phyloP scores from a whole-genome alignment of 306 rosid genomes.

The Dryas alaskensis region DNA sequence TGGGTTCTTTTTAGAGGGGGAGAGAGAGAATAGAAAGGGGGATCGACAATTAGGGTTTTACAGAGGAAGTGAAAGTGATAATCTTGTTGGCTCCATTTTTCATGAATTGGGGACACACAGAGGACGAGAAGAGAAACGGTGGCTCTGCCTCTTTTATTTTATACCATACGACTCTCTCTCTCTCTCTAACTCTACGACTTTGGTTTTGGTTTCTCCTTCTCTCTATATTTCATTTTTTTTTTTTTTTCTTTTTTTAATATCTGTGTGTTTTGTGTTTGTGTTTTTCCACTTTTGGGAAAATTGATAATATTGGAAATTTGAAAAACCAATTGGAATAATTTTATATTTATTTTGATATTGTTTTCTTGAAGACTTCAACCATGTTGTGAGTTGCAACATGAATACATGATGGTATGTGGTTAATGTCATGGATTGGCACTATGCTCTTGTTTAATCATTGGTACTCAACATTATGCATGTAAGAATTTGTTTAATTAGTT shows the following conservation, averaged over 20 bases:
- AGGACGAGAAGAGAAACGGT: not conserved
- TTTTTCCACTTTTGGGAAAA: not conserved
- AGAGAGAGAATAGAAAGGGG: not conserved
- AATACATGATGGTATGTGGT: too few species aligned
- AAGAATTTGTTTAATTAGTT: too few species aligned
- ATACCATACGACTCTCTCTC: slow-evolving; percentile 1
- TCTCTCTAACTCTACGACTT: not conserved
- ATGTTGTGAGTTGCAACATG: too few species aligned
- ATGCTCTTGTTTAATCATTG: too few species aligned
- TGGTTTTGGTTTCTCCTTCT: not conserved
- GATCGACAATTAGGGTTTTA: slow-evolving; percentile 80
- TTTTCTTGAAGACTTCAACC: too few species aligned
- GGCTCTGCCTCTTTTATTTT: slow-evolving; percentile 1
- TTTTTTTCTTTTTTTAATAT: not conserved
- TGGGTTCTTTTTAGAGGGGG: slow-evolving; percentile 14
- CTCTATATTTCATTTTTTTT: not conserved
- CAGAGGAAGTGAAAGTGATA: slow-evolving; percentile 45
- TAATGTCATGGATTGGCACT: too few species aligned
- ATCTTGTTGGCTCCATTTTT: slow-evolving; percentile 28
- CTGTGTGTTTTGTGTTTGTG: not conserved
- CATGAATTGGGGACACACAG: not conserved
- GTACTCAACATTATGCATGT: too few species aligned
- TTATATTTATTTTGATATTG: too few species aligned
- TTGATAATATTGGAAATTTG: too few species aligned
- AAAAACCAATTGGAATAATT: too few species aligned